Percentiles rank a stretch among this genome's conserved stretches.
These are phyloP conservation scores for Blastobotrys malaysiensis DNA, from an alignment of 1,139 yeast species.

Conservation along the genomic window DNA sequence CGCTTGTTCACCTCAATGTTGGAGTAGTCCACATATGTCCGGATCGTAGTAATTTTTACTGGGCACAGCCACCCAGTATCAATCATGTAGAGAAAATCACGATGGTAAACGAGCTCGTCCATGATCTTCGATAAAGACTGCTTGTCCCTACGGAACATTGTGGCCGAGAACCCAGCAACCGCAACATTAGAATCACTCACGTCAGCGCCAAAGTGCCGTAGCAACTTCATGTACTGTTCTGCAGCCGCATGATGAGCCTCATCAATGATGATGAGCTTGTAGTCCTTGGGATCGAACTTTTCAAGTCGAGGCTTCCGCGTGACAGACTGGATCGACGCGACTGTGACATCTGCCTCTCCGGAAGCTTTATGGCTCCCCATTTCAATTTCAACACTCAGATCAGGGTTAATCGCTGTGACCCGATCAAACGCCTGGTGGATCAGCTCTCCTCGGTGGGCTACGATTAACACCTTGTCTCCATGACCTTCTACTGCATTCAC, in stretches of 20 bases:
- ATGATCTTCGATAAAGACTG: slow-evolving; percentile 53
- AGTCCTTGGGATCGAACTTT: slow-evolving; percentile 50
- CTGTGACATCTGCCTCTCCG: slow-evolving; percentile 54
- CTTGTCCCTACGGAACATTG: slow-evolving; percentile 64
- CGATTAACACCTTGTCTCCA: slow-evolving; percentile 53
- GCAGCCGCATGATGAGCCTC: slow-evolving; percentile 96
- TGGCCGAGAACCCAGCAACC: slow-evolving; percentile 85
- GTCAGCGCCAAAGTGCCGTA: slow-evolving; percentile 52
- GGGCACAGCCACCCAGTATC: slow-evolving; percentile 64
- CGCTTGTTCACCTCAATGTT: slow-evolving; percentile 27
- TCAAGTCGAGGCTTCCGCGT: slow-evolving; percentile 44
- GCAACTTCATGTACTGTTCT: slow-evolving; percentile 52
- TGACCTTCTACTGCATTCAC: slow-evolving; percentile 37
- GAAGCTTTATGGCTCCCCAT: slow-evolving; percentile 51
- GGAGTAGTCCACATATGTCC: slow-evolving; percentile 36
- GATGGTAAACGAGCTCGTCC: slow-evolving; percentile 71
- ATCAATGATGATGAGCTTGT: slow-evolving; percentile 73
- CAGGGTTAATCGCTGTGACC: slow-evolving; percentile 46
- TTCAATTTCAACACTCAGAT: slow-evolving; percentile 57
- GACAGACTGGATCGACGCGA: slow-evolving; percentile 74
- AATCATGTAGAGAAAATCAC: slow-evolving; percentile 64
- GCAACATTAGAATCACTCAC: slow-evolving; percentile 42
- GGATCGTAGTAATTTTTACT: slow-evolving; percentile 57
- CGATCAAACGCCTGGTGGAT: slow-evolving; percentile 63
- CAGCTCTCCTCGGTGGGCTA: slow-evolving; percentile 81